phyloP scores from a whole-genome alignment of 441 rosid species.

The Croton setiger region DNA sequence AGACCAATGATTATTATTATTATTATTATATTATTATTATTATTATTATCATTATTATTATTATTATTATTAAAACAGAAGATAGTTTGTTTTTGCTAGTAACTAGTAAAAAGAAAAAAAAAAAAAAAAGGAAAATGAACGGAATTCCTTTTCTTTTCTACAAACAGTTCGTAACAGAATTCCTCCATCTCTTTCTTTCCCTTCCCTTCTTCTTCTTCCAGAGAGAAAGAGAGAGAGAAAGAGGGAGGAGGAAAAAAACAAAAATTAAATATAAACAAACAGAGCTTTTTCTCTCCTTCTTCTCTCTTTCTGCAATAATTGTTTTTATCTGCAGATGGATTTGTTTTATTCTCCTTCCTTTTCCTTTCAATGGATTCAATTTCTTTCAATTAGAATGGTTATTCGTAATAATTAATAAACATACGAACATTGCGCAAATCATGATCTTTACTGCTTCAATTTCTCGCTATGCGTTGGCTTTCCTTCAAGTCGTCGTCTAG shows the following conservation, averaged over 20 bases:
- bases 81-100: not conserved
- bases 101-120: not conserved
- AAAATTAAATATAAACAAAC: not conserved
- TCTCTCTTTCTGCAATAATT: not conserved
- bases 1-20: not conserved
- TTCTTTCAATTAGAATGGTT: not conserved
- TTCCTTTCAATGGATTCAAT: not conserved
- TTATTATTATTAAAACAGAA: not conserved
- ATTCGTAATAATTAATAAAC: not conserved
- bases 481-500: conserved; percentile 32
- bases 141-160: not conserved
- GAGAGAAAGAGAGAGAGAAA: not conserved
- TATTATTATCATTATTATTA: not conserved
- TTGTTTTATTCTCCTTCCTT: not conserved
- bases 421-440: too few species aligned
- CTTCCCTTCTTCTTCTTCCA: not conserved
- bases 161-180: conserved; percentile 13
- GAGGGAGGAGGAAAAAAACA: not conserved
- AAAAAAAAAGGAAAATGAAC: not conserved
- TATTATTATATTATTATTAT: not conserved
- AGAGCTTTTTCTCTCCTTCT: not conserved
- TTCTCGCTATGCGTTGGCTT: conserved; percentile 66
- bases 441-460: conserved; percentile 1
- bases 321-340: conserved; percentile 1
- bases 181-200: not conserved